phyloP scores from a whole-genome alignment of 2,329 filamentous ascomycete species.

The Stemphylium lycopersici region DNA sequence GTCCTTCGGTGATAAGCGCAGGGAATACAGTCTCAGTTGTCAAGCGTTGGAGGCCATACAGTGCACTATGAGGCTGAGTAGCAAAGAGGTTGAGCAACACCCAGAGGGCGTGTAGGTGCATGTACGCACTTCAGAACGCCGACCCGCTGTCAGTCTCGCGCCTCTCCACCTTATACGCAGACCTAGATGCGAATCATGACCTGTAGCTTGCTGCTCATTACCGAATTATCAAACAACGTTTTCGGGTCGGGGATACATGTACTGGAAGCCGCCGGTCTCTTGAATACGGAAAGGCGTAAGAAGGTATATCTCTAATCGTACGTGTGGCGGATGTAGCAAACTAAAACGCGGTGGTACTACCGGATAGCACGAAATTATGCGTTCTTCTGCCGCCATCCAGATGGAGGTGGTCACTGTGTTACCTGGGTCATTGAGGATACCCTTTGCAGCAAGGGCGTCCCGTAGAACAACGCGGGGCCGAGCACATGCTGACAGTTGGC shows the following conservation, averaged over 20 bases:
- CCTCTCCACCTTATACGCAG: constrained; percentile 6
- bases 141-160: constrained; percentile 21
- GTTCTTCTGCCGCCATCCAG: constrained; percentile 13
- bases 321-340: constrained; percentile 16
- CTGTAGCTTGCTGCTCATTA: constrained; percentile 7
- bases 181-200: constrained; percentile 1
- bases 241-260: constrained; percentile 14
- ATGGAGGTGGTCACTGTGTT: constrained; percentile 6
- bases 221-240: constrained; percentile 1
- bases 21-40: constrained; percentile 4
- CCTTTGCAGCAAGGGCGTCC: constrained; percentile 18
- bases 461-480: constrained; percentile 13
- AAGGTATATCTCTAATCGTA: constrained; percentile 2
- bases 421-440: constrained; percentile 8
- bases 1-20: neutral
- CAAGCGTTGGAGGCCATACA: constrained; percentile 6
- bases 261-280: constrained; percentile 16
- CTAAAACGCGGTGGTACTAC: constrained; percentile 18
- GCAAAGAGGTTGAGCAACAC: constrained; percentile 1
- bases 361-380: constrained; percentile 1
- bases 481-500: constrained; percentile 33
- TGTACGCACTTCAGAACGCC: constrained; percentile 14
- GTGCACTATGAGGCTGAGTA: constrained; percentile 1
- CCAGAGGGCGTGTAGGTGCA: constrained; percentile 8
- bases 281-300: neutral